Evolutionary conservation across 2,329 filamentous ascomycete species (phyloP), one percentile per base, ranked within the genome.

Genomic region (Phaeosphaeriaceae sp.): DNA sequence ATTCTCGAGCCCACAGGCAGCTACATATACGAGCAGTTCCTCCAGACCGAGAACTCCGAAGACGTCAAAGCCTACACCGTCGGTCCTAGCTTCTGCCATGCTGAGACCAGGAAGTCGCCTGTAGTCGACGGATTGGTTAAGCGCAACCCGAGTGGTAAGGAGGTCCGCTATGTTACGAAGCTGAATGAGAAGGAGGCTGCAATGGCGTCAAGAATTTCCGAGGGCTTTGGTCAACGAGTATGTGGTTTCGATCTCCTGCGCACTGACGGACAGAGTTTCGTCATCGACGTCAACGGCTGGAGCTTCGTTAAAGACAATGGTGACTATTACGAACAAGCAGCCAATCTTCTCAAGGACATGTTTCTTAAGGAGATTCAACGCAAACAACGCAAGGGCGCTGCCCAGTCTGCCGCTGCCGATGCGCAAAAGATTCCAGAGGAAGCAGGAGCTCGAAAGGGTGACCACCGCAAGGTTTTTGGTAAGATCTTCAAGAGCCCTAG

Each of bases 271-370:
- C 92, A 92, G 76, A 98, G 94, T 75, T 99, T 92, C 78, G 95
- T 99, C 49, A 99, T 99, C 66, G 95, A 99, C 71, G 95, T 99
- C 68, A 99, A 99, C 76, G 95, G 95, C 13, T 99, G 96, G 96
- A 98, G 94, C 74, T 99, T 99, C 71, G 95, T 99, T 76, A 99
- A 99, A 77, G 96, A 99, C 76, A 99, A 99, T 70, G 94, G 97
- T 62, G 93, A 96, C 60, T 99, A 99, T 78, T 99, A 99, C 76
- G 91, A 98, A 71, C 92, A 92, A 71, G 95, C 90, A 67, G 88
- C 95, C 21, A 89, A 84, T 58, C 97, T 98, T 49, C 81, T 99
- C 51, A 91, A 89, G 72, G 89, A 95, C 7, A 91, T 96, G 74
- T 98, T 99, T 66, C 83, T 96, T 63, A 88, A 88, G 63, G 94